Base-by-base conservation (phyloP, 495 filamentous ascomycete genomes). In the Rusavskia elegans region DNA sequence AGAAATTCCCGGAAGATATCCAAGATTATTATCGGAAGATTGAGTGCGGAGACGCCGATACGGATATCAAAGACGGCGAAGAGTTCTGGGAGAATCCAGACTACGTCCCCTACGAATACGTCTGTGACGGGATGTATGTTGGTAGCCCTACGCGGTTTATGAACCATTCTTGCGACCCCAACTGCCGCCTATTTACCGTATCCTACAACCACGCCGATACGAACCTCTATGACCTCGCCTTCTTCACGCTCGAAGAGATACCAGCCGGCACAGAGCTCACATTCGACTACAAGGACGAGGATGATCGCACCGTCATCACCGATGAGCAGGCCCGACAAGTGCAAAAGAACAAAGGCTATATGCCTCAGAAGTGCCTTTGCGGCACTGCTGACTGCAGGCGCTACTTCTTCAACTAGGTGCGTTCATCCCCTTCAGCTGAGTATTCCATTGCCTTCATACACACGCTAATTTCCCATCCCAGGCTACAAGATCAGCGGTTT, bases 111-210 rank as follows among this genome's bases (percentile, higher is more conserved):
- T 41, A 42, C 8, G 57, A 69, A 42, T 81, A 76, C 52, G 72
- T 81, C 4, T 68, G 82, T 1, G 80, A 84, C 49, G 79, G 80
- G 0, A 69, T 75, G 54, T 72, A 69, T 32, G 72, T 77, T 55
- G 80, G 80, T n/a, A 69, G 70, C 0, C 65, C 73, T 0, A 76
- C 75, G 0, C 72, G 80, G 0, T 84, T 82, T 55, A 81, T 84
- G 54, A 84, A 84, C 49, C 80, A 84, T 51, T 80, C 75, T 2
- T 84, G 80, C 63, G 77, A 80, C 17, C 80, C 80, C 0, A 84
- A 95, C 58, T 82, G 87, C 65, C 76, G 83, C 30, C 85, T 89
- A 50, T 87, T 90, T 57, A 81, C 87, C 0, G 85, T 92, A 0
- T 85, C 87, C 8, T 82, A 79, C 17, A 85, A 87, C 55, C 81